Evolutionary conservation across 176 grass and related monocot genomes (phyloP), one percentile per base, ranked within the genome.

Genomic region (Bothriochloa decipiens): DNA sequence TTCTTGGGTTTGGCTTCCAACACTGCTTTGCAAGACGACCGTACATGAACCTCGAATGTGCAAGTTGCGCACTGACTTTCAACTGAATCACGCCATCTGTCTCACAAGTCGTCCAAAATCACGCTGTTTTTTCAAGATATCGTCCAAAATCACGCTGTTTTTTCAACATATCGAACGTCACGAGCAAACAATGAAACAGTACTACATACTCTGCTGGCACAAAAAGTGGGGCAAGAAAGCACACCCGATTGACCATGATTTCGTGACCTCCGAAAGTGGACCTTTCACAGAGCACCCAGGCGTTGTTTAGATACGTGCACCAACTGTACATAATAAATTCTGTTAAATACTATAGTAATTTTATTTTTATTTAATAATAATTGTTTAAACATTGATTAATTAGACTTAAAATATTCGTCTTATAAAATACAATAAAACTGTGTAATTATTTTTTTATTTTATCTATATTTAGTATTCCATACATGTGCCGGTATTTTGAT

Each of bases 51-150:
- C 9, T 13, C 39, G 40, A 45, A 2, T 71, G 37, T 23, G 2
- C 37, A 13, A 13, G 68, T 71, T 43, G 68, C 22, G 37, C 68
- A 43, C 68, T 43, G 13, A 43, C 22, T 43, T 17, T 14, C 11
- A 71, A 40, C 37, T 72, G 70, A 72, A 72, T 4, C 12, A 25
- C n/a, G 70, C 70, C 70, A 72, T 26, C 40, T 46, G 70, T 47
- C 41, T 8, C n/a, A 45, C n/a, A 16, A 26, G 23, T 27, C 41
- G 23, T 27, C 69, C 10, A 25, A n/a, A 53, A 53, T 7, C 47
- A 50, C 47, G 50, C 45, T 46, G 4, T 18, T 4, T 22, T 52
- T 50, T 50, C 49, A 7, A 52, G 49, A 6, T 52, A 23, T 27
- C 41, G 23, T 27, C 69, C 10, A 25, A n/a, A 55, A 55, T 8